Evolutionary conservation across 169 alveolate genomes (phyloP), one percentile per base, ranked within the genome.

Genomic region (Perkinsus olseni): DNA sequence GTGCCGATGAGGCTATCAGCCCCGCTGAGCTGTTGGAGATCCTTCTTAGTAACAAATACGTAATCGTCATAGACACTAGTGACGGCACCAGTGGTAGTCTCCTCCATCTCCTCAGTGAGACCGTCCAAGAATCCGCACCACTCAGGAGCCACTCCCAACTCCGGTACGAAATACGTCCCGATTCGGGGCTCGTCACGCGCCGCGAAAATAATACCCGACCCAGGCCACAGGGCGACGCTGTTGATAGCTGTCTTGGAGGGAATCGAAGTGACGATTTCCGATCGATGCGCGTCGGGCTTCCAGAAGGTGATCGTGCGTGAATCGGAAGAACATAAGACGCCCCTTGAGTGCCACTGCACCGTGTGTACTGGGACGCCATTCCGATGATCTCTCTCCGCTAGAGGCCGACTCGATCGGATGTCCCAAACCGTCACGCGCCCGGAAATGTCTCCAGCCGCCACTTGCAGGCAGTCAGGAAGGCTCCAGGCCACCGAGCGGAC

Each of bases 21-120:
- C 8, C 97, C 97, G 17, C 82, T 62, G 48, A 97, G 94, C 95
- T 97, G 95, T 48, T 97, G 97, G 38, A 98, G 95, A 90, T 98
- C 98, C 91, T 97, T 97, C 51, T 93, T 82, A 4, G 99, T 97
- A 38, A 98, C 96, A 93, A 98, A 98, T 93, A 97, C 97, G 95
- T 96, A 97, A 92, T 98, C 98, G 50, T 98, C 99, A 96, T 96
- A 97, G 38, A 97, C 94, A 45, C 97, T 92, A 37, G 97, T 94
- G 31, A 94, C 94, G 74, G 62, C 93, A 6, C 91, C 38, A 6
- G 93, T 90, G 17, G 74, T 82, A 6, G 96, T 95, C 92, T 97
- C 98, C 93, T 98, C 99, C 93, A 98, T 92, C 94, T 98, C 99
- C 94, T 98, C 99, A 0, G 98, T 98, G 39, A 98, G 93, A 92